These are phyloP conservation scores for Nitzschia inconspicua DNA, from an alignment of 108 stramenopile species.

Conservation along the genomic window DNA sequence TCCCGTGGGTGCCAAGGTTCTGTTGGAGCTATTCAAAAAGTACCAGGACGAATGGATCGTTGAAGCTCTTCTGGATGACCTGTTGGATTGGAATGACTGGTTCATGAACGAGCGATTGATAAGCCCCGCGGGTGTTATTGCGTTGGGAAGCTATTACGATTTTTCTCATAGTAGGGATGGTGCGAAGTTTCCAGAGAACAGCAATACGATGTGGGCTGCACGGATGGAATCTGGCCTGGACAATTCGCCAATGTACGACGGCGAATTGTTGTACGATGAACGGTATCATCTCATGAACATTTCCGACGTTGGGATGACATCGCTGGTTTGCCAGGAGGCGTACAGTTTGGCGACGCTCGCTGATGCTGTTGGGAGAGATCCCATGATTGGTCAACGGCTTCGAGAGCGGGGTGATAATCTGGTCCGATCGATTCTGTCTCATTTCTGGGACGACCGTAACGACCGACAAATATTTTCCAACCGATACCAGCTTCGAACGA, in stretches of 20 bases:
- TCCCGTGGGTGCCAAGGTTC: slow-evolving; percentile 30
- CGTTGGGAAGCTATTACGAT: slow-evolving; percentile 15
- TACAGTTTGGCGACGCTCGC: slow-evolving; percentile 13
- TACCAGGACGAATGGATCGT: slow-evolving; percentile 27
- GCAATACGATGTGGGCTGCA: slow-evolving; percentile 21
- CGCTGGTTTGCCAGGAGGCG: slow-evolving; percentile 13
- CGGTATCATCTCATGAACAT: slow-evolving; percentile 19
- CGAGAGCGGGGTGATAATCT: slow-evolving; percentile 7
- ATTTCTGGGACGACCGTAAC: slow-evolving; percentile 29
- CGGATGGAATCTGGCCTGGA: slow-evolving; percentile 31
- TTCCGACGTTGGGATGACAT: slow-evolving; percentile 29
- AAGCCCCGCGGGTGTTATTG: slow-evolving; percentile 11
- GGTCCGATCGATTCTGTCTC: not conserved
- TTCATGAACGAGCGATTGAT: slow-evolving; percentile 13
- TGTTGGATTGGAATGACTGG: slow-evolving; percentile 21
- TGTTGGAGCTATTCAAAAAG: slow-evolving; percentile 19
- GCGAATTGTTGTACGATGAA: slow-evolving; percentile 12
- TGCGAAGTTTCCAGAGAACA: not conserved
- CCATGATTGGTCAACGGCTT: not conserved
- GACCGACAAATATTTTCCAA: slow-evolving; percentile 14
- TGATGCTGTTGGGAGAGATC: slow-evolving; percentile 7
- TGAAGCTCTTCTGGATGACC: slow-evolving; percentile 27
- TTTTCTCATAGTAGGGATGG: not conserved
- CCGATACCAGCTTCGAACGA: slow-evolving; percentile 5
- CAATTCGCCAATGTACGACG: slow-evolving; percentile 36